phyloP scores from a whole-genome alignment of 202 grass and related monocot species.

The Carex sylvatica region DNA sequence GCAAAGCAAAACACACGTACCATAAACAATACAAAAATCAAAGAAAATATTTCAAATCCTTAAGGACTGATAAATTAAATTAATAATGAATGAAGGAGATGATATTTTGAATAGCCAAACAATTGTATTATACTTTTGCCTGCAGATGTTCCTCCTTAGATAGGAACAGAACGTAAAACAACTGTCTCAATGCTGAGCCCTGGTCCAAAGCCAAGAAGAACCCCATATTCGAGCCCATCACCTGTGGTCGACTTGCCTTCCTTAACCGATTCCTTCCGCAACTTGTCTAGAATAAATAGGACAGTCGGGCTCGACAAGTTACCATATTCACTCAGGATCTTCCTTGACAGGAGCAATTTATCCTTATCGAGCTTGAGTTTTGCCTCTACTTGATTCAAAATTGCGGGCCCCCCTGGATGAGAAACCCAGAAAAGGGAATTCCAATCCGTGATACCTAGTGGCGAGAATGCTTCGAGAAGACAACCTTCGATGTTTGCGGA shows the following conservation, averaged over 20 bases:
- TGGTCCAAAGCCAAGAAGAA: constrained; percentile 20
- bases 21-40: neutral
- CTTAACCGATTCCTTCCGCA: constrained; percentile 19
- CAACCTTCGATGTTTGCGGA: constrained; percentile 27
- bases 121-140: neutral
- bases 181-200: constrained; percentile 33
- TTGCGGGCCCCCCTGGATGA: constrained; percentile 25
- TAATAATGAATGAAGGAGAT: neutral
- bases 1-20: neutral
- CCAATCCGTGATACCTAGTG: constrained; percentile 23
- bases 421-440: constrained; percentile 32
- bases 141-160: neutral
- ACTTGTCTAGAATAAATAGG: neutral
- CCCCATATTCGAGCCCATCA: constrained; percentile 24
- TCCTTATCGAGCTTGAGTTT: constrained; percentile 31
- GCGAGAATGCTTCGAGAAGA: constrained; percentile 7
- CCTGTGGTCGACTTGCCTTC: constrained; percentile 31
- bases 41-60: neutral
- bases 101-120: too few relatives aligned
- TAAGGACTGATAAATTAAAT: neutral
- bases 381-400: constrained; percentile 31
- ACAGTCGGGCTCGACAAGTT: neutral
- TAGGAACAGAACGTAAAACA: constrained; percentile 23
- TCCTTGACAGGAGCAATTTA: constrained; percentile 24
- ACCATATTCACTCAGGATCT: neutral